phyloP scores from a whole-genome alignment of 805 yeast species.

The Monosporozyma aquatica region DNA sequence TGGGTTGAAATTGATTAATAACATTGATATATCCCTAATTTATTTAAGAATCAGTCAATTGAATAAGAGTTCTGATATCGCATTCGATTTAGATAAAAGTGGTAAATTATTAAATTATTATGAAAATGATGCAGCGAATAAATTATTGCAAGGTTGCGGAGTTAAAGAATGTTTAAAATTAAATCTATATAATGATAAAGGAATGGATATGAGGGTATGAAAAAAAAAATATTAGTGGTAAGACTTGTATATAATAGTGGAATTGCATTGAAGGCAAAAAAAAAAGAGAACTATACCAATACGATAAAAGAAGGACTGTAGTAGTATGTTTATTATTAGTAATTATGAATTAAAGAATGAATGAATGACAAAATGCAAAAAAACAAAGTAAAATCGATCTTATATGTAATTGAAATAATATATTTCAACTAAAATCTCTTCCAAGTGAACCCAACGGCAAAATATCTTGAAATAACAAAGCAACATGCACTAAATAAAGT shows the following conservation, averaged over 20 bases:
- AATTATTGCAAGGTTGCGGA: constrained; percentile 21
- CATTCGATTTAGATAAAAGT: constrained; percentile 20
- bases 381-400: too few relatives aligned
- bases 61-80: constrained; percentile 6
- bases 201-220: too few relatives aligned
- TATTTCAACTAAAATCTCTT: constrained; percentile 17
- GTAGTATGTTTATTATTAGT: background rate
- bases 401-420: background rate
- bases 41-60: constrained; percentile 24
- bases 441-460: constrained; percentile 37
- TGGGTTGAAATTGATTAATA: constrained; percentile 24
- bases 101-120: constrained; percentile 26
- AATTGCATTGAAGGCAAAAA: too few relatives aligned
- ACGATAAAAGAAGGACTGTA: too few relatives aligned
- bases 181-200: constrained; percentile 6
- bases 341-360: background rate
- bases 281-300: too few relatives aligned
- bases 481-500: constrained; percentile 32
- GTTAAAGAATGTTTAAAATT: constrained; percentile 25
- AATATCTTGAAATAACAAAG: constrained; percentile 38
- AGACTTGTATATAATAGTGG: too few relatives aligned
- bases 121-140: constrained; percentile 25
- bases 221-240: too few relatives aligned
- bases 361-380: background rate
- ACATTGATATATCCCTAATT: constrained; percentile 23